Evolutionary conservation across 306 rosid species (phyloP).

Genomic region (Chamaecrista fasciculata): DNA sequence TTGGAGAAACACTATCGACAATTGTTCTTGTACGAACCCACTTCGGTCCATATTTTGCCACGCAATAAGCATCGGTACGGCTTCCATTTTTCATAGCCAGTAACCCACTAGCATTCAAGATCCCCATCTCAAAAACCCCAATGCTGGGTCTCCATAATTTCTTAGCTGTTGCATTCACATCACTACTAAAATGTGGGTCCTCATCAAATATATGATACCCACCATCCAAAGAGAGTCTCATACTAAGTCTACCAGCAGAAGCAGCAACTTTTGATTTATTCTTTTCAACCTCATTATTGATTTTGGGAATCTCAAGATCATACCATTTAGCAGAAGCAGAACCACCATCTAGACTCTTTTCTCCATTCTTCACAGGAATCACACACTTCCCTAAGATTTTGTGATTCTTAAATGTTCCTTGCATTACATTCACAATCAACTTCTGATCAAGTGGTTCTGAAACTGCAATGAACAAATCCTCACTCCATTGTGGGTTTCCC

Average conservation of each 20-base stretch:
- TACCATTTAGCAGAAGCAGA: conserved; percentile 22
- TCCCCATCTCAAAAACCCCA: conserved; percentile 52
- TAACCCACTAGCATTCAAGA: conserved; percentile 41
- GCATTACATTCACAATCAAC: conserved; percentile 31
- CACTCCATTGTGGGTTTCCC: conserved; percentile 40
- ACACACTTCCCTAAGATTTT: conserved; percentile 31
- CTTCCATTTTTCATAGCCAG: conserved; percentile 36
- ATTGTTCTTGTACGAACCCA: conserved; percentile 41
- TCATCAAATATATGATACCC: conserved; percentile 56
- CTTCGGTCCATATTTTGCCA: conserved; percentile 42
- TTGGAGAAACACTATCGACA: conserved; percentile 35
- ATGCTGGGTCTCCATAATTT: conserved; percentile 28
- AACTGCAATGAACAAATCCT: conserved; percentile 36
- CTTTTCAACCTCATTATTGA: not conserved
- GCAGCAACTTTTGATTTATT: conserved; percentile 11
- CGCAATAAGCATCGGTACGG: conserved; percentile 44
- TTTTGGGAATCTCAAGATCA: conserved; percentile 23
- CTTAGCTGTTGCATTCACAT: conserved; percentile 30
- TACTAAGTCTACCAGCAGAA: conserved; percentile 31
- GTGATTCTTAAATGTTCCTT: conserved; percentile 6
- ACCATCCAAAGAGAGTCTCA: conserved; percentile 43
- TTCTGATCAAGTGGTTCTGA: conserved; percentile 44
- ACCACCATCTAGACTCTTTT: conserved; percentile 15
- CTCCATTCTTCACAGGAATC: conserved; percentile 26
- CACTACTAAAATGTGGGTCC: conserved; percentile 30